Conservation (phyloP, 805 yeast species). For the Zygotorulaspora florentina region DNA sequence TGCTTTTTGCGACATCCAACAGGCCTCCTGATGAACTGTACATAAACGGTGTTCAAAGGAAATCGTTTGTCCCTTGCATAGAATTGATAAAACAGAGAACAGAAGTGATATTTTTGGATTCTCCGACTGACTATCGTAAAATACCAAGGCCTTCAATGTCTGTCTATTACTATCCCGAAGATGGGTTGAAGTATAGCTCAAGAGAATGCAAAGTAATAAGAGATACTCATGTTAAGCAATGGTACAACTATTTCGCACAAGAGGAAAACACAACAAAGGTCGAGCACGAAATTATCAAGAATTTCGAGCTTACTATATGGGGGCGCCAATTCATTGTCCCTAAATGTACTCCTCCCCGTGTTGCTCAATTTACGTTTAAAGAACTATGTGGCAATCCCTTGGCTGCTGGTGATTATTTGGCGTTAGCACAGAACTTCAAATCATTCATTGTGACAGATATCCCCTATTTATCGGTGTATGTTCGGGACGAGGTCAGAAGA, state of each 20-base stretch:
- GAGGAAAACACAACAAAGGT: constrained; percentile 38
- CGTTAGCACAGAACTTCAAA: constrained; percentile 69
- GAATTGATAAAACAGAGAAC: constrained; percentile 68
- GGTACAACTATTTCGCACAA: constrained; percentile 79
- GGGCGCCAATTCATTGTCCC: constrained; percentile 82
- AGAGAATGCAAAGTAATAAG: constrained; percentile 49
- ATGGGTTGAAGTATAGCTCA: constrained; percentile 53
- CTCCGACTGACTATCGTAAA: constrained; percentile 92
- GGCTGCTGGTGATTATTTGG: constrained; percentile 92
- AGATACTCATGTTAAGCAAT: constrained; percentile 57
- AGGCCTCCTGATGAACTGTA: constrained; percentile 92
- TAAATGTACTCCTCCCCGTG: constrained; percentile 65
- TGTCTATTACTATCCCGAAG: constrained; percentile 70
- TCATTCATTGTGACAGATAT: constrained; percentile 89
- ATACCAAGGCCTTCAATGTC: constrained; percentile 77
- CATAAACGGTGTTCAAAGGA: constrained; percentile 90
- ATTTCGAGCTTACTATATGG: constrained; percentile 62
- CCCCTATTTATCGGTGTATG: constrained; percentile 73
- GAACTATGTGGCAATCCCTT: constrained; percentile 82
- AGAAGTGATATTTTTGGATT: constrained; percentile 72
- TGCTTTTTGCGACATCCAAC: constrained; percentile 89
- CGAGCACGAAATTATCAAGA: constrained; percentile 15
- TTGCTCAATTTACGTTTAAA: constrained; percentile 84
- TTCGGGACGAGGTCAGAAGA: constrained; percentile 80
- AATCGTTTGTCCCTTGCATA: constrained; percentile 88